Evolutionary conservation across 106 monocot species (phyloP).

Genomic region (Acorus gramineus): DNA sequence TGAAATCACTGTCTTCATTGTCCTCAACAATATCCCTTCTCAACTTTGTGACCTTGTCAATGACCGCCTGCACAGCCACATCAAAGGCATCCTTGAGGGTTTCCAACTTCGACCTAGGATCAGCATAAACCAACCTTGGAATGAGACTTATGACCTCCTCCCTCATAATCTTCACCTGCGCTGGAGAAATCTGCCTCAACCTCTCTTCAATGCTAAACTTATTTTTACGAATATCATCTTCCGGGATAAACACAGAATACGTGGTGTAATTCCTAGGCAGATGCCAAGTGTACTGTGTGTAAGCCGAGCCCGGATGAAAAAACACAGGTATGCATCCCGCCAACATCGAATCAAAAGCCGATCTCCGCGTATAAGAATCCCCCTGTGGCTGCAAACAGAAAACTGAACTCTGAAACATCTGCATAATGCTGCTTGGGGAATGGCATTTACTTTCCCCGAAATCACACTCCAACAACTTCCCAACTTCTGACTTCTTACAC

Average conservation of each 20-base stretch:
- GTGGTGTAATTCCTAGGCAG: slow-evolving; percentile 52
- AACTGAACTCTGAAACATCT: slow-evolving; percentile 78
- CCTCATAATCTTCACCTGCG: slow-evolving; percentile 46
- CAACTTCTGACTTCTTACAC: slow-evolving; percentile 43
- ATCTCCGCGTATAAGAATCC: slow-evolving; percentile 74
- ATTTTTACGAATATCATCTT: slow-evolving; percentile 45
- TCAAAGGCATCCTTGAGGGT: slow-evolving; percentile 74
- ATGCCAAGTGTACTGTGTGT: slow-evolving; percentile 84
- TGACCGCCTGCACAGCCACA: slow-evolving; percentile 58
- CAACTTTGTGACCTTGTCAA: slow-evolving; percentile 44
- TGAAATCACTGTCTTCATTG: slow-evolving; percentile 47
- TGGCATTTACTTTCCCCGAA: slow-evolving; percentile 78
- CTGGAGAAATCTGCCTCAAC: slow-evolving; percentile 32
- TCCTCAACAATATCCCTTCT: slow-evolving; percentile 56
- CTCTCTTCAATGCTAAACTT: slow-evolving; percentile 48
- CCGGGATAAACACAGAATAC: slow-evolving; percentile 81
- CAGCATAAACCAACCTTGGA: slow-evolving; percentile 67
- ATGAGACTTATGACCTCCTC: slow-evolving; percentile 72
- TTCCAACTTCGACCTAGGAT: slow-evolving; percentile 59
- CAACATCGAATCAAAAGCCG: slow-evolving; percentile 85
- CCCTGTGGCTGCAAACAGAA: slow-evolving; percentile 87
- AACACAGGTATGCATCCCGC: slow-evolving; percentile 96
- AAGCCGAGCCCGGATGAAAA: slow-evolving; percentile 82
- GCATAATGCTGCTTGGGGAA: slow-evolving; percentile 65
- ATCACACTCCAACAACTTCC: slow-evolving; percentile 70